A percentile compares a stretch with the other conserved stretches of the same genome.
Evolutionary conservation across 2,329 filamentous ascomycete species (phyloP).

Genomic region (Fusarium lyarnte): DNA sequence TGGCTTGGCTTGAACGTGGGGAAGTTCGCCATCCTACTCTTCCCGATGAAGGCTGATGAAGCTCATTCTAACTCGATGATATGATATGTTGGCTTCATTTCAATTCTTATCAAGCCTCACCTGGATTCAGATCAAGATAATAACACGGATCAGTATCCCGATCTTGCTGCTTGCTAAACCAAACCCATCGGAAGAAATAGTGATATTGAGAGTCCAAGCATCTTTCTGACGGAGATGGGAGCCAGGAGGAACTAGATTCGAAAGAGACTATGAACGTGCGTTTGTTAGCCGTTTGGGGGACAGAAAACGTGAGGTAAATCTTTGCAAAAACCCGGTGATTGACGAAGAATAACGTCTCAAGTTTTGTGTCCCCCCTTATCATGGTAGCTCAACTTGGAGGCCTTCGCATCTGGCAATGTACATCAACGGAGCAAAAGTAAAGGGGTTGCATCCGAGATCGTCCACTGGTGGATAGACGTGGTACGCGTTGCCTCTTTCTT

Average conservation of each 20-base stretch:
- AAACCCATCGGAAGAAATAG: accelerated
- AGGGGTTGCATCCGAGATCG: neutral
- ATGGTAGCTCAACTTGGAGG: accelerated
- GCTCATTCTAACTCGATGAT: neutral
- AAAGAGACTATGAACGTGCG: neutral
- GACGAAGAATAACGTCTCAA: too few relatives aligned
- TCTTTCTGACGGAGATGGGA: too few relatives aligned
- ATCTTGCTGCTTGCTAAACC: accelerated
- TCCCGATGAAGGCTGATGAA: neutral
- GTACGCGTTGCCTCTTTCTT: accelerated
- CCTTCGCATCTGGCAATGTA: accelerated
- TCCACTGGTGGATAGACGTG: neutral
- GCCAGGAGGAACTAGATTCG: accelerated
- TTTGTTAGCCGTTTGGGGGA: accelerated
- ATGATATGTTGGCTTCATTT: neutral
- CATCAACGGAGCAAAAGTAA: neutral
- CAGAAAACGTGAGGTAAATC: neutral
- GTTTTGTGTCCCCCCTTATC: neutral
- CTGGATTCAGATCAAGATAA: neutral
- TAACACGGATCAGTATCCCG: neutral
- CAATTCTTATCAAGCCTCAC: neutral
- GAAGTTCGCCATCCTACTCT: neutral
- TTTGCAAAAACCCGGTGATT: too few relatives aligned
- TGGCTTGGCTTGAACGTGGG: neutral
- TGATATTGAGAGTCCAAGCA: neutral